Percentiles rank a stretch among this genome's conserved stretches.
These are phyloP conservation scores for Xerocomellus amylosporus DNA, from an alignment of 768 basidiomycete species.

Conservation along the genomic window DNA sequence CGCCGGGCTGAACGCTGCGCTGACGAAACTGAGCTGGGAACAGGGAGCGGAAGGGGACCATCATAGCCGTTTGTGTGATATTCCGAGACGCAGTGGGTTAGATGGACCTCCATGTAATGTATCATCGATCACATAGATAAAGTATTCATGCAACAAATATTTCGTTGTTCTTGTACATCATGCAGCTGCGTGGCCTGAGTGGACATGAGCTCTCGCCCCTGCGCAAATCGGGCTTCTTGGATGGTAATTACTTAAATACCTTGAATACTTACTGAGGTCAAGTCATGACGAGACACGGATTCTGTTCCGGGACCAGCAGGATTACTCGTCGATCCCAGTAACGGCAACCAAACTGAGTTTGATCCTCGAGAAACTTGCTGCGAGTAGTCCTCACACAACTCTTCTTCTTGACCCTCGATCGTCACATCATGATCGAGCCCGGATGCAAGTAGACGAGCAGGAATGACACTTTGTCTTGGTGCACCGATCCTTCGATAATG, in stretches of 20 bases:
- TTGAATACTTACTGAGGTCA: no score
- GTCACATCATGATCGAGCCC: no score
- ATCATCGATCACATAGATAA: no score
- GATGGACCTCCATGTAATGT: not conserved
- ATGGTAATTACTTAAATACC: no score
- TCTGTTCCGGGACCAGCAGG: no score
- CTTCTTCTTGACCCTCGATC: not conserved
- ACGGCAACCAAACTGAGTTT: not conserved
- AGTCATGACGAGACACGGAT: no score
- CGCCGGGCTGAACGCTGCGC: slow-evolving; percentile 42
- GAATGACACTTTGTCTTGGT: not conserved
- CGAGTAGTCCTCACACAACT: not conserved
- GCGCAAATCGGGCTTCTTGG: no score
- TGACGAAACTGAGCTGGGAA: slow-evolving; percentile 36
- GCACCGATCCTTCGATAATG: not conserved
- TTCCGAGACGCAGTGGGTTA: not conserved
- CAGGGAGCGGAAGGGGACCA: not conserved
- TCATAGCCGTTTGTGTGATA: not conserved
- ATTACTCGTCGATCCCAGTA: no score
- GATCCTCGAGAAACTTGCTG: not conserved
- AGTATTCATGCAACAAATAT: no score
- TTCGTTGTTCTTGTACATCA: no score
- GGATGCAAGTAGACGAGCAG: not conserved
- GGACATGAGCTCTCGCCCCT: no score
- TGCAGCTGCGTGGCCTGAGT: no score